Base-by-base conservation (phyloP, 495 filamentous ascomycete genomes). In the Diplogelasinospora grovesii region DNA sequence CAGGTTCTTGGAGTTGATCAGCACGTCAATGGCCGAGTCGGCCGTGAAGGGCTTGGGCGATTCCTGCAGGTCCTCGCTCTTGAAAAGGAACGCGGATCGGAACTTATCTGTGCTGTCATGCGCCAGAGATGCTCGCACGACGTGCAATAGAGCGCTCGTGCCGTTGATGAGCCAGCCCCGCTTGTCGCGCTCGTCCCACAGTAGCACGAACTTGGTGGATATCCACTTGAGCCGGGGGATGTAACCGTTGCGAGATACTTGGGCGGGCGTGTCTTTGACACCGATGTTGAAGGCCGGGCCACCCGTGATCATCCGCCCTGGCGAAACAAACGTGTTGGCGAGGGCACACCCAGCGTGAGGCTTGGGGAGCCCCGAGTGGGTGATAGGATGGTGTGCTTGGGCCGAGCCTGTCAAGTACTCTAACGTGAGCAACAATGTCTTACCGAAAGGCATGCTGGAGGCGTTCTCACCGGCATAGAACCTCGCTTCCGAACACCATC, bases 111-210 rank as follows among this genome's bases (percentile, higher is more conserved):
- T 39, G 3, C 31, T 34, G 29, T 41, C 26, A 16, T 36, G 36
- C 5, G 38, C 6, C 0, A 66, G 39, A 2, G 56, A 57, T 0
- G 50, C 52, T 0, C 58, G 47, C 0, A 59, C 25, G 2, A 62
- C 36, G 35, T 66, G 60, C 2, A 66, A 50, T 3, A 66, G 30
- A 2, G 55, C 54, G 36, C 48, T 57, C 0, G 48, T 39, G 3
- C 61, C 61, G 38, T 63, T 50, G 0, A 62, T 36, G 0, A 67
- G 43, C 59, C 58, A 67, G 16, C 50, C 57, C 9, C 57, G 38
- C 10, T 50, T 54, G 15, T 60, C 61, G 16, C 24, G 29, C 3
- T 47, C 52, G 35, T 67, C 63, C 40, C 49, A 65, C 3, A 65
- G 41, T 2, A 56, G 35, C 2, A 59, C 45, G 15, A 46, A 50